These are phyloP conservation scores for Kandelia obovata DNA, from an alignment of 345 rosid species.

Conservation along the genomic window DNA sequence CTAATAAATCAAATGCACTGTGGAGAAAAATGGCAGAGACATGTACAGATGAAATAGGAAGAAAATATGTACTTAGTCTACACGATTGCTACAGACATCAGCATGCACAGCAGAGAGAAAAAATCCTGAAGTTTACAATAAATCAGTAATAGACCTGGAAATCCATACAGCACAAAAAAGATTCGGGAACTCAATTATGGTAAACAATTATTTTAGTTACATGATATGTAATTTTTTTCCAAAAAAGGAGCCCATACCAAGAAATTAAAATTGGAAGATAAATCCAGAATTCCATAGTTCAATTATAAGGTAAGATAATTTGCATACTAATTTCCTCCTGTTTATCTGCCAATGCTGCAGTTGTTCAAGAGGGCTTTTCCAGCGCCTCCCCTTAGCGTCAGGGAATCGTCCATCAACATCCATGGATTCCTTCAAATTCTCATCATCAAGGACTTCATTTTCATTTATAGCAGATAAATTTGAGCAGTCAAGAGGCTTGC, in stretches of 20 bases:
- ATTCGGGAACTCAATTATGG: background rate
- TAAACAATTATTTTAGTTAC: background rate
- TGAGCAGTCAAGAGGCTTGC: constrained; percentile 92
- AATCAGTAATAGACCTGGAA: background rate
- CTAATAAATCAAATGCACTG: too few relatives aligned
- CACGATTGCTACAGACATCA: background rate
- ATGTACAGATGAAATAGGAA: background rate
- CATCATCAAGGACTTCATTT: constrained; percentile 67
- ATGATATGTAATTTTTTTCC: background rate
- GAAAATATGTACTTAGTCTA: background rate
- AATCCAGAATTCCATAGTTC: background rate
- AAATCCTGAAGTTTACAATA: too few relatives aligned
- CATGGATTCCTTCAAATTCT: constrained; percentile 58
- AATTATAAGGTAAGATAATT: constrained; percentile 2
- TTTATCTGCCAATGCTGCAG: constrained; percentile 89
- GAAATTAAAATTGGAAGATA: background rate
- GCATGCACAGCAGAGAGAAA: background rate
- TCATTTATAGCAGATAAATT: constrained; percentile 64
- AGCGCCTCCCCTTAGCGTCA: constrained; percentile 55
- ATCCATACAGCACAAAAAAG: background rate
- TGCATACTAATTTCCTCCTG: constrained; percentile 72
- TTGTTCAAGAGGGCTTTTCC: constrained; percentile 83
- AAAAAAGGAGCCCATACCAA: background rate
- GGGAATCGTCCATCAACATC: constrained; percentile 53
- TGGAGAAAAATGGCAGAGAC: background rate